Base-by-base conservation (phyloP, 2,329 filamentous ascomycete genomes). In the Pyrenophora teres region DNA sequence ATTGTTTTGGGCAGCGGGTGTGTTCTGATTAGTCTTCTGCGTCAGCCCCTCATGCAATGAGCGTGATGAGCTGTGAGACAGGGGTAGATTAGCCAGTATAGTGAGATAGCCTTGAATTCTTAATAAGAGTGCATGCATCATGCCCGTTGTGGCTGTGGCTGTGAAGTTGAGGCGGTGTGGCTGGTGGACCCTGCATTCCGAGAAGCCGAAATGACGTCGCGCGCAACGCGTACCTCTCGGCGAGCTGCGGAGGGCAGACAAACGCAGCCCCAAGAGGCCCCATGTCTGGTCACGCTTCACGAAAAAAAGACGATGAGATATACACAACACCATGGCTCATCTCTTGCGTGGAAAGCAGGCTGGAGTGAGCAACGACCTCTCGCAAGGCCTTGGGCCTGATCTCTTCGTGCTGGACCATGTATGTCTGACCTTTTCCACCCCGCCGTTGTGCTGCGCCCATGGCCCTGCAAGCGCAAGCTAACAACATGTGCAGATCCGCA, bases 291-390 rank as follows among this genome's bases (percentile, higher is more conserved):
- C 36, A 52, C 19, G 39, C 42, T 31, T 43, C 42, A 43, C 59
- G 57, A 54, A 10, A 13, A 10, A 13, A 30, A 10, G 67, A 65
- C 62, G 56, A 71, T 71, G 70, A 69, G 38, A 62, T 55, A 57
- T 52, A 43, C 56, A 44, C 55, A 35, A 46, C 67, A 65, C 50
- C 50, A 97, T 97, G 92, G 86, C 92, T 48, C 85, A 89, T 65
- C 93, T 97, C 72, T 79, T 99, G 57, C 83, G 94, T 72, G 89
- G 90, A 65, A 97, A 96, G 81, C 94, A 97, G 81, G 85, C 91
- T 50, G 94, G 94, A 68, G 88, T 99, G 65, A 88, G 92, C 72
- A 90, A 88, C 76, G 94, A 97, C 77, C 83, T 99, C 61, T 96
- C 92, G 45, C 86, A 87, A 15, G 89, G 87, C 61, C 85, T 97